phyloP scores from a whole-genome alignment of 176 grass and related monocot genomes.

The Coix lacrymajobi region DNA sequence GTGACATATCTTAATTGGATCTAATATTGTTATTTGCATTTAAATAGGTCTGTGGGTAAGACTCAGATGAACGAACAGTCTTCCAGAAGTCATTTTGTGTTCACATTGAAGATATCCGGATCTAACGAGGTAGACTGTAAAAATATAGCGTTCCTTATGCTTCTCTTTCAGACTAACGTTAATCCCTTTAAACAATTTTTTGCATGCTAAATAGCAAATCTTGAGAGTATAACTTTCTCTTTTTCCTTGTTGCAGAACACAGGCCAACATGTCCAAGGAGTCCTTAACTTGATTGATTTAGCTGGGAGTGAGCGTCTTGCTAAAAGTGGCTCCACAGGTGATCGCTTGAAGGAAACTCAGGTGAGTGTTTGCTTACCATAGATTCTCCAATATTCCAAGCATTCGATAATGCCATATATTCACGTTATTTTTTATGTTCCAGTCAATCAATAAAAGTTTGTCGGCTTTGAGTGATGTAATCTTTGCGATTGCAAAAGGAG shows the following conservation, averaged over 20 bases:
- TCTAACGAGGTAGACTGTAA: constrained; percentile 56
- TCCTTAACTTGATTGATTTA: constrained; percentile 92
- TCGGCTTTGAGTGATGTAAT: constrained; percentile 91
- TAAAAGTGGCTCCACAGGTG: constrained; percentile 86
- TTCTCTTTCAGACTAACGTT: neutral
- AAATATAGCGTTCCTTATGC: neutral
- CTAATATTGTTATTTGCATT: neutral
- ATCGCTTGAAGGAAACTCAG: constrained; percentile 94
- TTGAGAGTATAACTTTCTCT: neutral
- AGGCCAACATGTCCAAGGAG: constrained; percentile 73
- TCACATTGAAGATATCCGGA: constrained; percentile 83
- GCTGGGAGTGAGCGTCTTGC: constrained; percentile 94
- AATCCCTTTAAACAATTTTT: neutral
- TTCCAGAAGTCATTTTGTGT: constrained; percentile 89
- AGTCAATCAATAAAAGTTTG: constrained; percentile 95
- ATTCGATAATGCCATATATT: neutral
- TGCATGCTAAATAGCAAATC: neutral
- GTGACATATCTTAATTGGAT: neutral
- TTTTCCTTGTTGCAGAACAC: constrained; percentile 51
- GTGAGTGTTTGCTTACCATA: constrained; percentile 24
- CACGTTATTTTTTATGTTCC: constrained; percentile 3
- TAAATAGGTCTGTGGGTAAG: constrained; percentile 73
- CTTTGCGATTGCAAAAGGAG: constrained; percentile 83
- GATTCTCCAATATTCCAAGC: neutral
- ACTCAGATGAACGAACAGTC: constrained; percentile 98